Conservation (phyloP, 2,329 filamentous ascomycete species). For the Pseudogymnoascus sp. region DNA sequence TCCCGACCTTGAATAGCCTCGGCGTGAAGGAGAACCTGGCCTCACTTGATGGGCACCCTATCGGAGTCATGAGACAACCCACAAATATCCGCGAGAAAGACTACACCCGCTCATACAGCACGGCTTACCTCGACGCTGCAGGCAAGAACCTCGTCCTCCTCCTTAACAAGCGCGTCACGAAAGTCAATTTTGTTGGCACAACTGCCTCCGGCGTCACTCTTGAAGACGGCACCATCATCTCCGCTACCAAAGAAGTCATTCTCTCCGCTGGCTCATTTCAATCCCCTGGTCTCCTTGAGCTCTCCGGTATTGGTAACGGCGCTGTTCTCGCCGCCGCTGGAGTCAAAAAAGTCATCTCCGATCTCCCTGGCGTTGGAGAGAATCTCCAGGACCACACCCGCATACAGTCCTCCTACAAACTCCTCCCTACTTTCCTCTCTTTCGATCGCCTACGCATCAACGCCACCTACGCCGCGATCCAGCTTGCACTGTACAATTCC, state of each 20-base stretch:
- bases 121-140: conserved; percentile 31
- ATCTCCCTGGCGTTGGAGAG: conserved; percentile 43
- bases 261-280: conserved; percentile 44
- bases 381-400: conserved; percentile 39
- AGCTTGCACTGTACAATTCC: conserved; percentile 25
- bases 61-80: conserved; percentile 43
- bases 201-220: conserved; percentile 11
- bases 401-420: conserved; percentile 18
- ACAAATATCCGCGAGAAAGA: conserved; percentile 40
- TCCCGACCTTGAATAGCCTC: conserved; percentile 38
- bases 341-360: conserved; percentile 35
- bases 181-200: conserved; percentile 46
- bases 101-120: conserved; percentile 41
- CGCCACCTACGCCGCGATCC: conserved; percentile 25
- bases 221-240: conserved; percentile 13
- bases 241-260: conserved; percentile 36
- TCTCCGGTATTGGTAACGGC: conserved; percentile 41
- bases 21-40: conserved; percentile 35
- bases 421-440: conserved; percentile 15
- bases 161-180: conserved; percentile 76
- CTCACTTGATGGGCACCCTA: conserved; percentile 40
- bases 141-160: conserved; percentile 64
- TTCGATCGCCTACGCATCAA: conserved; percentile 19
- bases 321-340: conserved; percentile 35
- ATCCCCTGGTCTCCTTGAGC: conserved; percentile 43